These are phyloP conservation scores for Ruellia speciosa DNA, from an alignment of 305 asterid species.

Conservation along the genomic window DNA sequence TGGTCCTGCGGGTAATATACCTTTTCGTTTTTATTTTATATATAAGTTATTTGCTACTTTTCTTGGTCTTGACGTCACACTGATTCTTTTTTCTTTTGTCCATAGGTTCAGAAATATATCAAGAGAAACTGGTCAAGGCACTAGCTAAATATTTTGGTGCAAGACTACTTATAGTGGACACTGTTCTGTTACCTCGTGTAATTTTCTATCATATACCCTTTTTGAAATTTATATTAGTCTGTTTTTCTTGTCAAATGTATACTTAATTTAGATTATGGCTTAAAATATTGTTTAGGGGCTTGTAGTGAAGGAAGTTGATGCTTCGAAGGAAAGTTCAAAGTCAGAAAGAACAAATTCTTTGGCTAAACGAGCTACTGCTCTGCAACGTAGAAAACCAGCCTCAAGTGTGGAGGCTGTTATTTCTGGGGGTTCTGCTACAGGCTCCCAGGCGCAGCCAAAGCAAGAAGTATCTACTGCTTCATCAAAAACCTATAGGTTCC, in stretches of 20 bases:
- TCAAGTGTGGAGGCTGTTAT: slow-evolving; percentile 73
- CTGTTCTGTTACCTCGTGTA: slow-evolving; percentile 67
- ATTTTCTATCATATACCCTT: slow-evolving; percentile 23
- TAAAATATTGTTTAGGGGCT: slow-evolving; percentile 44
- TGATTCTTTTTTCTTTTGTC: slow-evolving; percentile 18
- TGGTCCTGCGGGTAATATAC: slow-evolving; percentile 71
- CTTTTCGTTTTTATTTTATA: slow-evolving; percentile 11
- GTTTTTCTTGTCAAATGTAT: slow-evolving; percentile 13
- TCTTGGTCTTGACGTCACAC: slow-evolving; percentile 14
- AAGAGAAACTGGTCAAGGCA: slow-evolving; percentile 77
- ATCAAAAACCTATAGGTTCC: slow-evolving; percentile 55
- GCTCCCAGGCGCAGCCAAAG: slow-evolving; percentile 63
- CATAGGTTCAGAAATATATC: slow-evolving; percentile 85
- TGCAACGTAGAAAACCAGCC: slow-evolving; percentile 58
- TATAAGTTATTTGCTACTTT: neutral
- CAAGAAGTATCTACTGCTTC: slow-evolving; percentile 81
- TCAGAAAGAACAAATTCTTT: slow-evolving; percentile 56
- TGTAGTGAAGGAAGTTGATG: slow-evolving; percentile 47
- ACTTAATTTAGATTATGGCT: slow-evolving; percentile 9
- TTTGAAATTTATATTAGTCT: slow-evolving; percentile 22
- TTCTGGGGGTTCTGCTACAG: slow-evolving; percentile 47
- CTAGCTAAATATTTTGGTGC: slow-evolving; percentile 63
- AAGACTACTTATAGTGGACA: slow-evolving; percentile 62
- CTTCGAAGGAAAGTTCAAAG: slow-evolving; percentile 53
- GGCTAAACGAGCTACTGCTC: slow-evolving; percentile 51